These are phyloP conservation scores for Chenopodium formosanum DNA, from an alignment of 148 eudicot species.

Conservation along the genomic window DNA sequence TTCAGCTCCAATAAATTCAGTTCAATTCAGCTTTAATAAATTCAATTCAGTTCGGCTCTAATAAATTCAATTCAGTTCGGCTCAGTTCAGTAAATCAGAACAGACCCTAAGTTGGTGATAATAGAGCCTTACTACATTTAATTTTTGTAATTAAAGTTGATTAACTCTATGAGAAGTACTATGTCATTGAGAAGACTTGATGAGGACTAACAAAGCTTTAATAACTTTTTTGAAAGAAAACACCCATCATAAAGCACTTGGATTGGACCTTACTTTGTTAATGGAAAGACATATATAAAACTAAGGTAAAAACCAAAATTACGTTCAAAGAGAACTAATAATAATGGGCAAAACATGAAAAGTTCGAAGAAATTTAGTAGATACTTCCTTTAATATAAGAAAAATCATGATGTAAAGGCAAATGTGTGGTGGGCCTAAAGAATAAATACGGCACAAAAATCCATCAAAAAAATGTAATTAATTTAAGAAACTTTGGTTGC, in stretches of 20 bases:
- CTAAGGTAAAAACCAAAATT: slow-evolving; percentile 12
- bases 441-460: not conserved
- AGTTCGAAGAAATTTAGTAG: slow-evolving; percentile 10
- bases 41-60: no score
- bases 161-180: not conserved
- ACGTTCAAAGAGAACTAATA: slow-evolving; percentile 19
- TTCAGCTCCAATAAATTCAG: no score
- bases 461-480: not conserved
- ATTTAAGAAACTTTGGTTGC: not conserved
- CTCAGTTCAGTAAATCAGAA: no score
- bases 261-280: not conserved
- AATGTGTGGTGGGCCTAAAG: slow-evolving; percentile 17
- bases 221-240: not conserved
- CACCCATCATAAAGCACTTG: not conserved
- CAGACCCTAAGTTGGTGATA: no score
- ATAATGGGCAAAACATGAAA: slow-evolving; percentile 14
- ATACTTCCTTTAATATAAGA: slow-evolving; percentile 22
- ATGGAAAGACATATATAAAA: not conserved
- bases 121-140: no score
- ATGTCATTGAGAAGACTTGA: slow-evolving; percentile 2
- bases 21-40: no score
- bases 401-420: slow-evolving; percentile 11
- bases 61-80: no score
- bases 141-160: no score
- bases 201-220: not conserved